Evolutionary conservation across 2,329 filamentous ascomycete genomes (phyloP).

Genomic region (Nemania abortiva): DNA sequence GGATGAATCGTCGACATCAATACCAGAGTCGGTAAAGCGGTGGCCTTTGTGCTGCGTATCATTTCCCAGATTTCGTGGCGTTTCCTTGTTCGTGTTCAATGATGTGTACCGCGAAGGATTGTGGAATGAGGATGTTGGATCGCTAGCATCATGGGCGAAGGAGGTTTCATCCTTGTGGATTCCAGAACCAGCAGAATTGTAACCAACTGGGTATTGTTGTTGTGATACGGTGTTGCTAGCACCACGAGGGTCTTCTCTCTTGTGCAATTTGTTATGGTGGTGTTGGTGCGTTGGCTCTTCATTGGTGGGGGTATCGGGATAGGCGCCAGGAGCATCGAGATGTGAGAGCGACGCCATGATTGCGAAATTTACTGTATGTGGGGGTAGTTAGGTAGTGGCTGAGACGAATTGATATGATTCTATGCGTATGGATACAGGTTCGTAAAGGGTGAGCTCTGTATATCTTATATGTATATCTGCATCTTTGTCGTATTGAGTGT

Average conservation of each 20-base stretch:
- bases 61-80: constrained; percentile 5
- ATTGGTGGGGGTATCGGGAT: constrained; percentile 35
- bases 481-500: not conserved
- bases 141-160: not conserved
- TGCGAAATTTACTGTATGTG: not conserved
- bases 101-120: not conserved
- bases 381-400: not conserved
- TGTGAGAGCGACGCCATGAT: constrained; percentile 39
- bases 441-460: not conserved
- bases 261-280: constrained; percentile 31
- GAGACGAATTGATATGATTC: not conserved
- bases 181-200: constrained; percentile 6
- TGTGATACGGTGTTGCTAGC: constrained; percentile 27
- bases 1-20: constrained; percentile 8
- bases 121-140: not conserved
- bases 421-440: not conserved
- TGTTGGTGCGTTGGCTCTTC: constrained; percentile 29
- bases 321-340: constrained; percentile 41
- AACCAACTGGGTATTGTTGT: not conserved
- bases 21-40: constrained; percentile 2
- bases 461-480: constrained; percentile 9
- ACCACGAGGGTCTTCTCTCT: constrained; percentile 40
- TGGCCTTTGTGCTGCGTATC: not conserved
- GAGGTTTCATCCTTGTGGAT: not conserved
- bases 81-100: constrained; percentile 2